Conservation (phyloP, 768 basidiomycete genomes). For the Pleurotus salmoneostramineus region DNA sequence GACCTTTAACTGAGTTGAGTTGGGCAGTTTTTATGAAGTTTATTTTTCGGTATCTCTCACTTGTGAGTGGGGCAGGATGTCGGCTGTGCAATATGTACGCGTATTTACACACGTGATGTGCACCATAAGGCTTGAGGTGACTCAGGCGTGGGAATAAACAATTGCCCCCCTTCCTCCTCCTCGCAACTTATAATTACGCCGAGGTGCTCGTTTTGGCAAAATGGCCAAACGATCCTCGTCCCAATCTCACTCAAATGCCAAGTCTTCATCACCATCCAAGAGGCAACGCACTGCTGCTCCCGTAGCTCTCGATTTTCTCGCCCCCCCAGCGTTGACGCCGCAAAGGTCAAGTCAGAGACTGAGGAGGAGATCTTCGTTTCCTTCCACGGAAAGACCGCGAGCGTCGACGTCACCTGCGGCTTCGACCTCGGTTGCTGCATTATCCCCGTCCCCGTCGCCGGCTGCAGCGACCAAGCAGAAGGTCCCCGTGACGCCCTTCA, state of each 20-base stretch:
- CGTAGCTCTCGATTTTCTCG: too few relatives aligned
- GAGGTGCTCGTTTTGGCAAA: background rate
- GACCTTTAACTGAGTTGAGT: too few relatives aligned
- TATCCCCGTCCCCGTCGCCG: background rate
- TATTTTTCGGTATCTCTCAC: too few relatives aligned
- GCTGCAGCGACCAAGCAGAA: background rate
- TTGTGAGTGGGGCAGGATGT: too few relatives aligned
- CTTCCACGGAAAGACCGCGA: background rate
- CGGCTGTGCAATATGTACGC: background rate
- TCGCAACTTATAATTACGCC: background rate
- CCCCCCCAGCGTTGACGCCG: too few relatives aligned
- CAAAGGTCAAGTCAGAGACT: background rate
- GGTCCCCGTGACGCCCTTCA: background rate
- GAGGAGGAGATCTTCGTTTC: background rate
- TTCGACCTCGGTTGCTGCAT: background rate
- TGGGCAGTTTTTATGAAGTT: too few relatives aligned
- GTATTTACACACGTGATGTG: background rate
- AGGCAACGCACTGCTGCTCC: too few relatives aligned
- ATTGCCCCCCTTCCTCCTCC: background rate
- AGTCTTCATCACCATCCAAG: too few relatives aligned
- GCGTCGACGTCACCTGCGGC: background rate
- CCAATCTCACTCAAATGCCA: background rate
- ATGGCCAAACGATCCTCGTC: background rate
- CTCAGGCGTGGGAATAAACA: background rate
- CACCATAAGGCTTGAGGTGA: background rate